These are phyloP conservation scores for Blumeriella jaapii DNA, from an alignment of 2,329 filamentous ascomycete species.

Conservation along the genomic window DNA sequence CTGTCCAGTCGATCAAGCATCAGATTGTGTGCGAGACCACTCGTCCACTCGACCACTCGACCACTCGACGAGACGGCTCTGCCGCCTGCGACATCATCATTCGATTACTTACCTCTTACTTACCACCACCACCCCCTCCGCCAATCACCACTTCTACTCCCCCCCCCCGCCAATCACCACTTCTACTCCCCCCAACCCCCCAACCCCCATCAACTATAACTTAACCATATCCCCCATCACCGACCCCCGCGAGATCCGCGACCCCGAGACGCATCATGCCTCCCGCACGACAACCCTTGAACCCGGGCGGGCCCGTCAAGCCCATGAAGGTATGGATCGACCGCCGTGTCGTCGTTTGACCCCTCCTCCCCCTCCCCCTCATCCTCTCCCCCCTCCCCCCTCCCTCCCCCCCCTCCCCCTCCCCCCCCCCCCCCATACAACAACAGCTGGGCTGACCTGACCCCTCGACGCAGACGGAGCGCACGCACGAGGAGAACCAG, in stretches of 20 bases:
- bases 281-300: background rate
- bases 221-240: background rate
- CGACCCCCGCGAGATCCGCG: background rate
- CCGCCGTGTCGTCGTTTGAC: background rate
- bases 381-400: background rate
- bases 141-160: no score
- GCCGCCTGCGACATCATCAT: no score
- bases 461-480: slow-evolving; percentile 44
- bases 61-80: no score
- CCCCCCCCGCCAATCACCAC: no score
- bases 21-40: no score
- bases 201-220: background rate
- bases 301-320: background rate
- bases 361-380: background rate
- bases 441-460: background rate
- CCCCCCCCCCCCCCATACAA: no score
- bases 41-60: no score
- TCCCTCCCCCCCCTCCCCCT: background rate
- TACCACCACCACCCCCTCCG: no score
- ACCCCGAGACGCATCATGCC: background rate
- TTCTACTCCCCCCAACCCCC: background rate
- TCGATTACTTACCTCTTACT: no score
- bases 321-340: background rate
- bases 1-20: no score
- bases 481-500: slow-evolving; percentile 71